Conservation (phyloP, 768 basidiomycete species). For the Rhizopogon rudus region DNA sequence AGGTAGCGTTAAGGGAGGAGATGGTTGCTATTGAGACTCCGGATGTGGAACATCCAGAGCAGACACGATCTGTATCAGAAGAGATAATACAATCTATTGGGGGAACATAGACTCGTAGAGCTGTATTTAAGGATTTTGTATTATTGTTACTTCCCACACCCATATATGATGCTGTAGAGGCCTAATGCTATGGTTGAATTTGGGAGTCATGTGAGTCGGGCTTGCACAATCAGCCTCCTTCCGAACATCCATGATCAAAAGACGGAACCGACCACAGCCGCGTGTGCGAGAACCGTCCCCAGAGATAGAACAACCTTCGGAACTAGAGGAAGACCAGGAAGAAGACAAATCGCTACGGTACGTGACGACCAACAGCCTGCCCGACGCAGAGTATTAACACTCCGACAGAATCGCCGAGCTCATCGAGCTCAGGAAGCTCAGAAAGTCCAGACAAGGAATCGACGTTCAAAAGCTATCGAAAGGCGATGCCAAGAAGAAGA, state of each 20-base stretch:
- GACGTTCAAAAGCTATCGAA: constrained; percentile 80
- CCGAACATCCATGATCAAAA: constrained; percentile 58
- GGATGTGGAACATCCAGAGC: not conserved
- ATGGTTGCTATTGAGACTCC: constrained; percentile 7
- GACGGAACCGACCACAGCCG: constrained; percentile 62
- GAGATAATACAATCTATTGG: constrained; percentile 13
- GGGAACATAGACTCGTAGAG: constrained; percentile 7
- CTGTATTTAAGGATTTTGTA: constrained; percentile 7
- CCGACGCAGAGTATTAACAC: constrained; percentile 7
- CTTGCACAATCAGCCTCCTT: not conserved
- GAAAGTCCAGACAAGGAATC: constrained; percentile 74
- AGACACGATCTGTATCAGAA: constrained; percentile 8
- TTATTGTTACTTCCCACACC: not conserved
- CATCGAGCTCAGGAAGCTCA: constrained; percentile 75
- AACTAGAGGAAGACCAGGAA: constrained; percentile 29
- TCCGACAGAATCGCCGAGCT: constrained; percentile 68
- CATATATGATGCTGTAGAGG: not conserved
- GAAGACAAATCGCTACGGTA: constrained; percentile 44
- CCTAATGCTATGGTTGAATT: not conserved
- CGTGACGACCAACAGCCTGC: constrained; percentile 16
- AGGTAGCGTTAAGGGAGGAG: not conserved
- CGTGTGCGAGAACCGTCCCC: constrained; percentile 47
- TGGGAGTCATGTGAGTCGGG: not conserved
- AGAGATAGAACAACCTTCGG: constrained; percentile 3
- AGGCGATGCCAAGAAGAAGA: constrained; percentile 75